Evolutionary conservation across 2,329 filamentous ascomycete genomes (phyloP).

Genomic region (Pseudogymnoascus sp.): DNA sequence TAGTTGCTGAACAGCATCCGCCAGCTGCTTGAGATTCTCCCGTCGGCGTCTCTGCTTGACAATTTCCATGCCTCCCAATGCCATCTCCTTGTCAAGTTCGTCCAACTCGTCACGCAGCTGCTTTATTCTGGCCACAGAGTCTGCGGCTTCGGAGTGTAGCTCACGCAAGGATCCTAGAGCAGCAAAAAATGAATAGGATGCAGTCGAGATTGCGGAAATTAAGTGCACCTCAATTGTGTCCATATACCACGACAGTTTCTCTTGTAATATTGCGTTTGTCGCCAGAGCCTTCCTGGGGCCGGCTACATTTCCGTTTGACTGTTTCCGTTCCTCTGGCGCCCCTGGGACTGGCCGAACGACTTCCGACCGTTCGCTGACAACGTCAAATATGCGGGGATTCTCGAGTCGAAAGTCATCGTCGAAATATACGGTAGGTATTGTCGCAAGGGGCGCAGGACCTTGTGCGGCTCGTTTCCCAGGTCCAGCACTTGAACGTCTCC

Average conservation of each 20-base stretch:
- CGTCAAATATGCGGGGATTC: slow-evolving; percentile 91
- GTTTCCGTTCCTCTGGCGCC: slow-evolving; percentile 47
- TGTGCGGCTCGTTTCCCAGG: slow-evolving; percentile 54
- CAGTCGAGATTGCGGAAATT: slow-evolving; percentile 91
- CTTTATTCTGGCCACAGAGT: slow-evolving; percentile 84
- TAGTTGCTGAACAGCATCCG: slow-evolving; percentile 77
- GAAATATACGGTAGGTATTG: slow-evolving; percentile 89
- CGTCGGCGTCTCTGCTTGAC: slow-evolving; percentile 74
- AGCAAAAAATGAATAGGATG: slow-evolving; percentile 93
- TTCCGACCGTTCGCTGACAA: slow-evolving; percentile 92
- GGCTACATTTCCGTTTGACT: slow-evolving; percentile 50
- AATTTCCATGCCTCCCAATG: slow-evolving; percentile 75
- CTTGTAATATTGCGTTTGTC: slow-evolving; percentile 93
- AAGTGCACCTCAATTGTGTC: slow-evolving; percentile 97
- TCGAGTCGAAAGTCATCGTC: slow-evolving; percentile 93
- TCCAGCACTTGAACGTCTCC: slow-evolving; percentile 45
- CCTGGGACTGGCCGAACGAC: slow-evolving; percentile 68
- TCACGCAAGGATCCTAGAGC: slow-evolving; percentile 86
- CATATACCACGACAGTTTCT: slow-evolving; percentile 99
- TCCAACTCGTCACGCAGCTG: slow-evolving; percentile 71
- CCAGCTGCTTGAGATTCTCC: slow-evolving; percentile 78
- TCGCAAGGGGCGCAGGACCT: slow-evolving; percentile 78
- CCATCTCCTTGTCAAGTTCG: slow-evolving; percentile 80
- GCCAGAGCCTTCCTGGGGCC: slow-evolving; percentile 78
- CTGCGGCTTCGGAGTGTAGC: slow-evolving; percentile 83